Base-by-base conservation (phyloP, 768 basidiomycete genomes). In the Suillus americanus region DNA sequence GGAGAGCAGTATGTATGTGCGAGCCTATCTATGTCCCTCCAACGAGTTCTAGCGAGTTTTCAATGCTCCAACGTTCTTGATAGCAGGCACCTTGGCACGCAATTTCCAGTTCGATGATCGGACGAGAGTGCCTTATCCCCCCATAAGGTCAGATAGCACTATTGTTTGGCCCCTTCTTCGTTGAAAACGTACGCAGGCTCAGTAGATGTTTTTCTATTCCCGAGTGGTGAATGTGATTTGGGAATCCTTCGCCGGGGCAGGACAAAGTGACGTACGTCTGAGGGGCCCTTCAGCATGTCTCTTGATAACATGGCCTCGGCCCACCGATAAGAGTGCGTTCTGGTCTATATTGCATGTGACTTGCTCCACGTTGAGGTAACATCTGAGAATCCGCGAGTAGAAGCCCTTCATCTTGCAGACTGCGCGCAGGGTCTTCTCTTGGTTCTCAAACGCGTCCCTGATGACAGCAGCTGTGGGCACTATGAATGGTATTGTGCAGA, bases 281-380 rank as follows among this genome's bases (percentile, higher is more conserved):
- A 66, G 16, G 28, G 61, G 33, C n/a, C 59, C 54, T n/a, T 46
- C 45, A 46, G n/a, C 45, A 46, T 23, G n/a, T 28, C 40, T 64
- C 40, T 64, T 68, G 63, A 66, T 13, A 50, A 54, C 30, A 66
- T 62, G 7, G 54, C 60, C 20, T 53, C 4, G 28, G 28, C 28
- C 28, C 50, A 4, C 9, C 30, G 51, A 65, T 18, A 28, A 66
- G 33, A 3, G n/a, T 66, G 12, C 53, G 65, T 18, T 64, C 63
- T 16, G 18, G 37, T 64, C 67, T 16, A 69, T 45, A 5, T 28
- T 55, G 18, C 64, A 66, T n/a, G 18, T 55, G 40, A 65, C 61
- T 51, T 64, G 45, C 43, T 68, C 65, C 20, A 70, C 23, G 35
- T 60, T 56, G 30, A 64, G 67, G 50, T 64, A 68, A 12, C 59